Conservation (phyloP, 2,329 filamentous ascomycete species). For the Aspergillus sp. region DNA sequence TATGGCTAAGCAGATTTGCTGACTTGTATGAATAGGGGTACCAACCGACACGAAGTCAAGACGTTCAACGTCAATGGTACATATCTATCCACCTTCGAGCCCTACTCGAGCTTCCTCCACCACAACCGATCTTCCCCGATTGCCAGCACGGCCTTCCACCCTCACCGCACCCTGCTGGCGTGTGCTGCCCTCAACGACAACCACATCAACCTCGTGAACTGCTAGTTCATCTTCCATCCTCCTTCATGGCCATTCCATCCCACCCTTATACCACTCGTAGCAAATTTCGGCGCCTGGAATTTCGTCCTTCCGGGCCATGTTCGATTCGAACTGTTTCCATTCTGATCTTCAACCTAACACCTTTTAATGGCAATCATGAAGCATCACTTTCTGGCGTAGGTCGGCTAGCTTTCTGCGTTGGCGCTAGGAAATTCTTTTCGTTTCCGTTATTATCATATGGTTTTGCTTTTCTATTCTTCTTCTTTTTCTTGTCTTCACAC, state of each 20-base stretch:
- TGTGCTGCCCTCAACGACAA: conserved; percentile 84
- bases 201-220: conserved; percentile 85
- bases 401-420: conserved; percentile 5
- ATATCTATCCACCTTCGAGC: conserved; percentile 80
- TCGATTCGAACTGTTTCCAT: not conserved
- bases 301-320: not conserved
- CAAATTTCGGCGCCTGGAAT: not conserved
- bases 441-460: not conserved
- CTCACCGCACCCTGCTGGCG: conserved; percentile 87
- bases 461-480: not conserved
- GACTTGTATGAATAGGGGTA: conserved; percentile 63
- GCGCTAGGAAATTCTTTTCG: not conserved
- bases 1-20: conserved; percentile 8
- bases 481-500: not conserved
- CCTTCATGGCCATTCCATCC: not conserved
- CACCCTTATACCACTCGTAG: not conserved
- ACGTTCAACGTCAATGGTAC: conserved; percentile 86
- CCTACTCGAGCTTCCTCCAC: conserved; percentile 84
- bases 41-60: conserved; percentile 83
- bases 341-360: not conserved
- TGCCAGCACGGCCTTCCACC: conserved; percentile 89
- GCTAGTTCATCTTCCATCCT: conserved; percentile 38
- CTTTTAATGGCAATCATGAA: conserved; percentile 5
- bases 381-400: conserved; percentile 13
- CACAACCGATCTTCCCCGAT: conserved; percentile 81